Conservation (phyloP, 306 rosid genomes). For the Medicago truncatula region DNA sequence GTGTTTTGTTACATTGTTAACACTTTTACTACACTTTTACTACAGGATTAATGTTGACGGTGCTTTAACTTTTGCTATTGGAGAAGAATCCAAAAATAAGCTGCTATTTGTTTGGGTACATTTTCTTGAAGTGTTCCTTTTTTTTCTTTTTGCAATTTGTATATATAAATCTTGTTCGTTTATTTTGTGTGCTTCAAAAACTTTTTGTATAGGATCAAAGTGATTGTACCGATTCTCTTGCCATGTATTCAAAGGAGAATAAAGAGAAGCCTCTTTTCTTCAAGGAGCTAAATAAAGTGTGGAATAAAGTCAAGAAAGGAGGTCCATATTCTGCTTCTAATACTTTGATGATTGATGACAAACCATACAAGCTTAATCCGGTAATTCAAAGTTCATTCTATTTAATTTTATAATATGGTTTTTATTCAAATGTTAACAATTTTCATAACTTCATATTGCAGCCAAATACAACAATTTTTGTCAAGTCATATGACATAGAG, state of each 20-base stretch:
- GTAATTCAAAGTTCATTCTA: slow-evolving; percentile 9
- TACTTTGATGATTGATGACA: slow-evolving; percentile 38
- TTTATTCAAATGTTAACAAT: background rate
- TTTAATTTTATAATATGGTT: background rate
- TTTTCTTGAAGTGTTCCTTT: too few species aligned
- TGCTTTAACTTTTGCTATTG: slow-evolving; percentile 21
- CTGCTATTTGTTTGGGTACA: too few species aligned
- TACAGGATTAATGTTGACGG: slow-evolving; percentile 33
- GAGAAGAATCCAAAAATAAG: too few species aligned
- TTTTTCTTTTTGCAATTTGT: background rate
- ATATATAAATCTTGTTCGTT: background rate
- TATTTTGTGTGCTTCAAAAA: background rate
- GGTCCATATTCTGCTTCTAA: slow-evolving; percentile 39
- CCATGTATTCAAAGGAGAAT: background rate
- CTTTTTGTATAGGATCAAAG: slow-evolving; percentile 22
- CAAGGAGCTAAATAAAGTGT: slow-evolving; percentile 31
- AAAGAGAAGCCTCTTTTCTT: background rate
- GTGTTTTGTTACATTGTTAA: background rate
- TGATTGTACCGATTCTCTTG: background rate
- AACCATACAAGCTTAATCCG: slow-evolving; percentile 41
- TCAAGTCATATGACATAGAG: background rate
- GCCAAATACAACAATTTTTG: slow-evolving; percentile 28
- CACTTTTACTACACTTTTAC: background rate
- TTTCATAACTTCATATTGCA: background rate
- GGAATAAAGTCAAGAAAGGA: background rate